phyloP scores from a whole-genome alignment of 768 basidiomycete genomes.

The Leccinum longicurvipes region DNA sequence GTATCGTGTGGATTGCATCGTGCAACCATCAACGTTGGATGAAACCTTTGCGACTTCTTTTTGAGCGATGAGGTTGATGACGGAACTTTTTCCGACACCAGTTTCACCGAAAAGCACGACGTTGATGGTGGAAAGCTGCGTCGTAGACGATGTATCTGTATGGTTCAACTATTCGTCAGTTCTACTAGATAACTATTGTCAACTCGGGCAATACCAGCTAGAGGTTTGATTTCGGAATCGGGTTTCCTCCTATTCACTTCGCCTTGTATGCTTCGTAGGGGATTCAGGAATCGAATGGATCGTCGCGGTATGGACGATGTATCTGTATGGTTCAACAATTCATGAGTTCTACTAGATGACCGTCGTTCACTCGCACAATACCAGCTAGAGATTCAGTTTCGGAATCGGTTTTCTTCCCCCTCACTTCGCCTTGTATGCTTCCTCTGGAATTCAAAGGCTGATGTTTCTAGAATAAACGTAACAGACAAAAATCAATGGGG shows the following conservation, averaged over 20 bases:
- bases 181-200: background rate
- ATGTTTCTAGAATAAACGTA: constrained; percentile 5
- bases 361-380: constrained; percentile 5
- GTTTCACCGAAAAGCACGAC: constrained; percentile 42
- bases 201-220: constrained; percentile 7
- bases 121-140: constrained; percentile 22
- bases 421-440: background rate
- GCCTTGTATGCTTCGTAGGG: background rate
- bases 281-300: background rate
- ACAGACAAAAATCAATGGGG: constrained; percentile 1
- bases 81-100: constrained; percentile 33
- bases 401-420: background rate
- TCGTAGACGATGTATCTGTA: background rate
- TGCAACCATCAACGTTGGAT: constrained; percentile 32
- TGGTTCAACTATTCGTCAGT: constrained; percentile 9
- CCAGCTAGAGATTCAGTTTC: background rate
- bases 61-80: constrained; percentile 31
- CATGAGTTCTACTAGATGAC: constrained; percentile 4
- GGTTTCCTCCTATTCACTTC: background rate
- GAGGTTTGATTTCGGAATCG: background rate
- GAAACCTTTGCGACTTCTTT: constrained; percentile 23
- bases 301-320: background rate
- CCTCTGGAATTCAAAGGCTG: too few relatives aligned
- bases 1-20: constrained; percentile 32
- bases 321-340: constrained; percentile 1